phyloP scores from a whole-genome alignment of 2,329 filamentous ascomycete species.

The Colletotrichum sp. region DNA sequence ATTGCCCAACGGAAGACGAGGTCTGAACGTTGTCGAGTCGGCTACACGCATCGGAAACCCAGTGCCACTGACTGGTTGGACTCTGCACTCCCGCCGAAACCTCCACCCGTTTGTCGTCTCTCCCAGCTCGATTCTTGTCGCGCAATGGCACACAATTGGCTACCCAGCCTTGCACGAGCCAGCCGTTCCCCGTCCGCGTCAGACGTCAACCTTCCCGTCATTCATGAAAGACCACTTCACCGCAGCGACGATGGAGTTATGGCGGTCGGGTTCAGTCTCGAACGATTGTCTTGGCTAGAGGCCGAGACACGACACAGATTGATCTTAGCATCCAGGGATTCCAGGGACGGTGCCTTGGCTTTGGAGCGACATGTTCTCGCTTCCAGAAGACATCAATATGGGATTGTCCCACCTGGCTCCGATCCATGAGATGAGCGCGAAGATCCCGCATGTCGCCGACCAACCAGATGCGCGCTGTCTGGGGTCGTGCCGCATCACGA shows the following conservation, averaged over 20 bases:
- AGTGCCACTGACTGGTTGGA: not conserved
- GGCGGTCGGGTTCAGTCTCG: not conserved
- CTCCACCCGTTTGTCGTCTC: not conserved
- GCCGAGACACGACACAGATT: not conserved
- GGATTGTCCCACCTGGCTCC: not conserved
- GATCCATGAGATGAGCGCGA: not conserved
- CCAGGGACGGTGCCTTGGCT: not conserved
- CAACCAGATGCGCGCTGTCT: not conserved
- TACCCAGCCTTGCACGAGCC: slow-evolving; percentile 2
- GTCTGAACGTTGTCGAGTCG: not conserved
- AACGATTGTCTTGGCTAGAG: not conserved
- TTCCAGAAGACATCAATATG: not conserved
- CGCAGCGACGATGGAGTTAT: not conserved
- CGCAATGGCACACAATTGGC: slow-evolving; percentile 5
- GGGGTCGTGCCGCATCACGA: slow-evolving; percentile 2
- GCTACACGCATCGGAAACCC: not conserved
- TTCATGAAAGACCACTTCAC: not conserved
- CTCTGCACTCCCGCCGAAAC: not conserved
- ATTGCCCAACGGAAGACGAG: not conserved
- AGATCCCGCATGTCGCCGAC: slow-evolving; percentile 12
- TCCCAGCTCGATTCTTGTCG: not conserved
- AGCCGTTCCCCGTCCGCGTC: not conserved
- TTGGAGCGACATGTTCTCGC: not conserved
- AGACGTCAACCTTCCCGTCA: not conserved
- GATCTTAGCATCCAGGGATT: not conserved